A percentile compares a stretch with the other conserved stretches of the same genome.
Evolutionary conservation across 2,329 filamentous ascomycete genomes (phyloP).

Genomic region (Hymenoscyphus occultus): DNA sequence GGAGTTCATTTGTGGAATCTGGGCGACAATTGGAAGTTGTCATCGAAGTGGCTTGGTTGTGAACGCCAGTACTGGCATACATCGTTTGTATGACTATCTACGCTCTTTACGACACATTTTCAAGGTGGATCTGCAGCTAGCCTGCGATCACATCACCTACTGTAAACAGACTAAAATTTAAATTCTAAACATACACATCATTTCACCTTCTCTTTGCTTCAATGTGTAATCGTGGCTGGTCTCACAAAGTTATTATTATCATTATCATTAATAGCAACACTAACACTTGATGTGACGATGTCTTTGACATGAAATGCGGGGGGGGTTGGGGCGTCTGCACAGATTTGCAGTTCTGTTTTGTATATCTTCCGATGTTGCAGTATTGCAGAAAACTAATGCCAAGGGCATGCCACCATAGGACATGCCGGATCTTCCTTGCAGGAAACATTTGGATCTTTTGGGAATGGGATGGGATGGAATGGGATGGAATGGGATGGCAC

Average conservation of each 20-base stretch:
- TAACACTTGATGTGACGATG: no score
- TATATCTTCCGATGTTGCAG: background rate
- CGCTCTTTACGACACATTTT: constrained; percentile 19
- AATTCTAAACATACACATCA: background rate
- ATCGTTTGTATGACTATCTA: constrained; percentile 21
- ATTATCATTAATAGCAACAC: background rate
- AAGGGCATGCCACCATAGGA: no score
- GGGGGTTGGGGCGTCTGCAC: background rate
- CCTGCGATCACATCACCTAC: constrained; percentile 2
- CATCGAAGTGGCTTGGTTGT: background rate
- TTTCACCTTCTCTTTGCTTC: background rate
- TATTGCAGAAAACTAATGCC: background rate
- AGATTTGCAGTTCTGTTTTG: background rate
- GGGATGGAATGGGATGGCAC: background rate
- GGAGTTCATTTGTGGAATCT: constrained; percentile 20
- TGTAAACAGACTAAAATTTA: constrained; percentile 5
- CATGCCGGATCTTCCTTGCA: no score
- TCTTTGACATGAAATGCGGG: background rate
- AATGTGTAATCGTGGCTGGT: background rate
- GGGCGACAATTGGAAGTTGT: constrained; percentile 3
- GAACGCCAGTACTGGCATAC: constrained; percentile 12
- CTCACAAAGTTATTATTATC: no score
- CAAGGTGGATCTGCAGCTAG: constrained; percentile 8
- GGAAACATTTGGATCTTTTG: no score
- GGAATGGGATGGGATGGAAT: no score